Percentiles rank a stretch among this genome's conserved stretches.
Evolutionary conservation across 176 grass and related monocot genomes (phyloP).

Genomic region (Tuctoria greenei): DNA sequence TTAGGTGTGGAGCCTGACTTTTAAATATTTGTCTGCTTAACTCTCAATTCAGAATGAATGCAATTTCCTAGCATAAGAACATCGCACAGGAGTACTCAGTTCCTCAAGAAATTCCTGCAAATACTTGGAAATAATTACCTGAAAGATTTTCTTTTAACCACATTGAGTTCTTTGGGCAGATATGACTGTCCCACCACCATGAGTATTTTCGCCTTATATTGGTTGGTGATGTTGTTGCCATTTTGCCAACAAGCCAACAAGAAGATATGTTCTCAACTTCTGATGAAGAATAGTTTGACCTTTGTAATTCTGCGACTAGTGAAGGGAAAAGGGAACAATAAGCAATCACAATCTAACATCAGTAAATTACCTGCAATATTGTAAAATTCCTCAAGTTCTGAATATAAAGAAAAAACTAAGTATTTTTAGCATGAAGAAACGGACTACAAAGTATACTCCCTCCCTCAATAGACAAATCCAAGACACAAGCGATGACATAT

Average conservation of each 20-base stretch:
- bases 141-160: slow-evolving; percentile 95
- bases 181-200: slow-evolving; percentile 97
- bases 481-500: not conserved
- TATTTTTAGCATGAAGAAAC: slow-evolving; percentile 8
- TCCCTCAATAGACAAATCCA: no score
- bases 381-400: not conserved
- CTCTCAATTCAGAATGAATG: not conserved
- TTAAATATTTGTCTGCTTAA: not conserved
- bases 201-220: slow-evolving; percentile 64
- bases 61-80: not conserved
- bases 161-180: slow-evolving; percentile 87
- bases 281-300: not conserved
- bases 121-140: slow-evolving; percentile 48
- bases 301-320: not conserved
- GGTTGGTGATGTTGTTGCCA: slow-evolving; percentile 65
- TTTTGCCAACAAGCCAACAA: slow-evolving; percentile 38
- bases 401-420: not conserved
- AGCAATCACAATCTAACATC: slow-evolving; percentile 20
- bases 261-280: slow-evolving; percentile 20
- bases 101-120: not conserved
- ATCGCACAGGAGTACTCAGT: not conserved
- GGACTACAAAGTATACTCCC: not conserved
- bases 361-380: slow-evolving; percentile 33
- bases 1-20: slow-evolving; percentile 1
- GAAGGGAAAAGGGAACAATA: slow-evolving; percentile 4